These are phyloP conservation scores for Dissophora ornata DNA, from an alignment of 192 early-diverging fungal genomes.

Conservation along the genomic window DNA sequence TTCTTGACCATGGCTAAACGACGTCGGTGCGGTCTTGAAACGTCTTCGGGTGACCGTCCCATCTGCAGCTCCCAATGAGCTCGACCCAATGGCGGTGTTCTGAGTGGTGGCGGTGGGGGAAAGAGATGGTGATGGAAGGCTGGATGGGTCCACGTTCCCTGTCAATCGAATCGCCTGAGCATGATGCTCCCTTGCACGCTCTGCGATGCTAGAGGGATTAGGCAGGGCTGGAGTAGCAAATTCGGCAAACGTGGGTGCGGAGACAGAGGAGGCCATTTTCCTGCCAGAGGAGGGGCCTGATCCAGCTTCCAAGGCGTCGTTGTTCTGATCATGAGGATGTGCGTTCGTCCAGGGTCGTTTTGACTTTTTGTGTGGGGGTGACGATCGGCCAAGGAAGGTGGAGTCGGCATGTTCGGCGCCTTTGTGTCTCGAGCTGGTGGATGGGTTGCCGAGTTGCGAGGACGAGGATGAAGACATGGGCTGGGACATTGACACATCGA, in stretches of 20 bases:
- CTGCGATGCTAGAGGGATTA: constrained; percentile 7
- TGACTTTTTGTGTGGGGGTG: constrained; percentile 52
- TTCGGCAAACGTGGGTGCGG: constrained; percentile 46
- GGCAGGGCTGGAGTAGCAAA: constrained; percentile 42
- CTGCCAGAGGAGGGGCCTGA: neutral
- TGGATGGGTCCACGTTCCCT: constrained; percentile 48
- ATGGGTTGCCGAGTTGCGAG: neutral
- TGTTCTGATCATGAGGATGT: neutral
- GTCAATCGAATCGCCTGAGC: constrained; percentile 25
- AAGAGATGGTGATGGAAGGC: constrained; percentile 65
- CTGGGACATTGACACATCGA: constrained; percentile 34
- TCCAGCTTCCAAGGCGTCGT: neutral
- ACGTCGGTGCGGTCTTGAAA: constrained; percentile 34
- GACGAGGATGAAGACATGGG: constrained; percentile 7
- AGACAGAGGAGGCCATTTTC: constrained; percentile 30
- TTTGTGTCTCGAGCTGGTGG: neutral
- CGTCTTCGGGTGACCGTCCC: constrained; percentile 24
- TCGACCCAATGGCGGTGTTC: constrained; percentile 6
- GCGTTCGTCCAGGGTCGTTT: constrained; percentile 39
- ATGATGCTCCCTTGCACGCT: constrained; percentile 18
- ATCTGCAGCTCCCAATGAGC: constrained; percentile 18
- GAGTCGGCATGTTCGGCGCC: constrained; percentile 4
- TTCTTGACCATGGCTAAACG: constrained; percentile 19
- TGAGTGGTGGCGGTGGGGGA: constrained; percentile 47
- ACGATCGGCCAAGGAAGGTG: constrained; percentile 38